Percentiles rank a stretch among this genome's conserved stretches.
phyloP scores from a whole-genome alignment of 768 basidiomycete species.

The Trametes gibbosa region DNA sequence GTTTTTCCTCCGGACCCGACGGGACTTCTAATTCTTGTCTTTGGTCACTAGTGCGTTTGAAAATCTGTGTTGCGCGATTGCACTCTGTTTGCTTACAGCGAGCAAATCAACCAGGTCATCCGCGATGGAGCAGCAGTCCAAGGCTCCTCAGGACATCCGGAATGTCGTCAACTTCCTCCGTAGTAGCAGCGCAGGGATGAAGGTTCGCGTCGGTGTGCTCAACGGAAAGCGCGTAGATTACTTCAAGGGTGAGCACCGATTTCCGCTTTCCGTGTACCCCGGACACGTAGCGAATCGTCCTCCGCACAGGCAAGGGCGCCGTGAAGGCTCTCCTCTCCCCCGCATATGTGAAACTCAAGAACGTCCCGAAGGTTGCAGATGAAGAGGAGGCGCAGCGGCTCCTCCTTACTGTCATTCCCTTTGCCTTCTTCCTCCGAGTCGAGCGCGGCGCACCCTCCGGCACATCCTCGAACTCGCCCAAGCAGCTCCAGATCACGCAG shows the following conservation, averaged over 20 bases:
- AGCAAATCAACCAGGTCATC: constrained; percentile 1
- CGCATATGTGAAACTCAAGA: constrained; percentile 86
- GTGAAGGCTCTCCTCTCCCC: constrained; percentile 90
- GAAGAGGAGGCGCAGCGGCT: constrained; percentile 74
- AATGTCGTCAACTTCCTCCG: constrained; percentile 87
- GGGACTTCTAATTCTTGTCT: neutral
- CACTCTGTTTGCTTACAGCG: neutral
- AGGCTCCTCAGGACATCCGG: constrained; percentile 76
- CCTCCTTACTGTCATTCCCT: constrained; percentile 70
- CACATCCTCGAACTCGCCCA: constrained; percentile 71
- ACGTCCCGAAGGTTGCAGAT: constrained; percentile 65
- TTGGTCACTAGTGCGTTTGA: constrained; percentile 1
- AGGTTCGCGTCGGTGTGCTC: constrained; percentile 84
- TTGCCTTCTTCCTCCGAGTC: constrained; percentile 91
- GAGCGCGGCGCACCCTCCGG: constrained; percentile 68
- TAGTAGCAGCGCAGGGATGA: constrained; percentile 82
- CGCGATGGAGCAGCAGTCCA: constrained; percentile 67
- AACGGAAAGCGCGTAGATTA: constrained; percentile 96
- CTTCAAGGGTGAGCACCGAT: constrained; percentile 77
- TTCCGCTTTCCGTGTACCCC: neutral
- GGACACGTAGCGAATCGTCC: neutral
- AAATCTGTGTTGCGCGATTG: neutral
- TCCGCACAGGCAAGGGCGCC: constrained; percentile 77
- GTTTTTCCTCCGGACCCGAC: constrained; percentile 2
- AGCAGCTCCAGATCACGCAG: constrained; percentile 73